phyloP scores from a whole-genome alignment of 345 rosid genomes.

The Syzygium jambos region DNA sequence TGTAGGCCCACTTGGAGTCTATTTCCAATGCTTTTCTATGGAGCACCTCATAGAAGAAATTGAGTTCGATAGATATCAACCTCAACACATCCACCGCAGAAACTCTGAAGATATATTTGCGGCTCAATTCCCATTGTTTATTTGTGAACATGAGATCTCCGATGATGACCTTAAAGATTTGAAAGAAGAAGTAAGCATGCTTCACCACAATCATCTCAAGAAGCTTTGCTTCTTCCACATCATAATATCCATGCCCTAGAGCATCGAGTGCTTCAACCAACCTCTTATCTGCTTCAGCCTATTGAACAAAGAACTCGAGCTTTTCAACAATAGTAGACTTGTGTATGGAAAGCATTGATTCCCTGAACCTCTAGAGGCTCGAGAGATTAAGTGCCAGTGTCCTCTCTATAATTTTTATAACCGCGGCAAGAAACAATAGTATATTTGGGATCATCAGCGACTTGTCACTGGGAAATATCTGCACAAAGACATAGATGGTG shows the following conservation, averaged over 20 bases:
- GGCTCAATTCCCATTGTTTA: fast-evolving
- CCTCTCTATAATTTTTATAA: background rate
- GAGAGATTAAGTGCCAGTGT: background rate
- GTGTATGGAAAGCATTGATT: fast-evolving
- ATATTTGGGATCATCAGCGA: background rate
- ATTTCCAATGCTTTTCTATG: background rate
- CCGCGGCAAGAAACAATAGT: fast-evolving
- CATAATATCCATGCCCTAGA: fast-evolving
- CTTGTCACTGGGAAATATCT: background rate
- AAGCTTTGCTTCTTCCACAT: background rate
- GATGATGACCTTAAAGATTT: fast-evolving
- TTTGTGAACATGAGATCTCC: fast-evolving
- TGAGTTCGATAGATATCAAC: background rate
- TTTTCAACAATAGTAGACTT: fast-evolving
- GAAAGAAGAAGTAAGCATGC: background rate
- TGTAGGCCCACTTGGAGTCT: background rate
- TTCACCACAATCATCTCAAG: background rate
- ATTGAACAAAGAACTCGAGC: fast-evolving
- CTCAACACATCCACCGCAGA: fast-evolving
- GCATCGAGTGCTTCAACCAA: background rate
- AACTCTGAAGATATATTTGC: too few species aligned
- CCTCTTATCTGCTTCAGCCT: fast-evolving
- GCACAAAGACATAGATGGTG: background rate
- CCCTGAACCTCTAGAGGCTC: fast-evolving
- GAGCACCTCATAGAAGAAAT: background rate